Base-by-base conservation (phyloP, 495 filamentous ascomycete species). In the Lophium mytilinum region DNA sequence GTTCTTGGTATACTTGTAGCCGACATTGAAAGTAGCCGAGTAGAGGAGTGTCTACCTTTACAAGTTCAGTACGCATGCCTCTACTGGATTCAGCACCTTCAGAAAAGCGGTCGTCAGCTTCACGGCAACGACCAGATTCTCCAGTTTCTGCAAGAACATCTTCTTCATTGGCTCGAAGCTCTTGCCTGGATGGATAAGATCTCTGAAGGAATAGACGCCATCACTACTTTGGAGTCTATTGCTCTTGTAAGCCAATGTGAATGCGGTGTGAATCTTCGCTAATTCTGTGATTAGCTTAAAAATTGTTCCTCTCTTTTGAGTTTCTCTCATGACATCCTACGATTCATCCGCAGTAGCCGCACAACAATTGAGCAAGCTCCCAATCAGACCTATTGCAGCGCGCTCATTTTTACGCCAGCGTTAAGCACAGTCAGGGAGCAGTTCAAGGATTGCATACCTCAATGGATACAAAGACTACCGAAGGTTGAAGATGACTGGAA, bases 91-190 rank as follows among this genome's bases (percentile, higher is more conserved):
- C 43, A 47, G 18, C 43, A 47, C 30, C 43, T 47, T 47, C 43
- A 17, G 43, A 47, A 47, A 11, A 47, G 53, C 50, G 49, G 19
- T 41, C 3, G 17, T 47, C 43, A 47, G 30, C 43, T 47, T 21
- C 12, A 18, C 55, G 56, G 54, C 43, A 30, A 53, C 42, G 59
- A 57, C 54, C 50, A 52, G 12, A 61, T 71, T 9, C 37, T 68
- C 45, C 21, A n/a, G 7, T 80, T 79, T 41, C 58, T 79, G 14
- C 37, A 60, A 52, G 35, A 66, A 53, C 68, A 79, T 62, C 70
- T 80, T 39, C 66, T 81, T 14, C 68, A 72, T 58, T 78, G 69
- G 75, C 24, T 78, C 15, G 73, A 79, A 67, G 73, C 67, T 39
- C 58, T 77, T 51, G 65, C 67, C 53, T 58, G 73, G 30, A n/a